phyloP scores from a whole-genome alignment of 2,329 filamentous ascomycete genomes.

The Spiromastix sp. region DNA sequence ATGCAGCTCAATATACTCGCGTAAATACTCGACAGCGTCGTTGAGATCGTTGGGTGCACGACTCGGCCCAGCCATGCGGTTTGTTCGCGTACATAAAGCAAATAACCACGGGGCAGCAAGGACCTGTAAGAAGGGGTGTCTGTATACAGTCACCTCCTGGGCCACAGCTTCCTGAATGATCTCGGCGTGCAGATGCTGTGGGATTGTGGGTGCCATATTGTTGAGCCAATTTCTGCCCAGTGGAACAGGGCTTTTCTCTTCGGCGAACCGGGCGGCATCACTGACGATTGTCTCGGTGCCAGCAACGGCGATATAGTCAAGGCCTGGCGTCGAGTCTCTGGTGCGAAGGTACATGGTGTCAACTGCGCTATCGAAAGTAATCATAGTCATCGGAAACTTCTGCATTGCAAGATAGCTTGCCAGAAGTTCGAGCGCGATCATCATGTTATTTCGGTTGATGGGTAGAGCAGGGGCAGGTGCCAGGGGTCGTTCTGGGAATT shows the following conservation, averaged over 20 bases:
- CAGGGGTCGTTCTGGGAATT: neutral
- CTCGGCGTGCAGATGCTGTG: neutral
- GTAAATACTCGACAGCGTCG: neutral
- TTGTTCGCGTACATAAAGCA: neutral
- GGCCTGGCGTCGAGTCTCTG: neutral
- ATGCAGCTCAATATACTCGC: neutral
- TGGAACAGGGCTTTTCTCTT: neutral
- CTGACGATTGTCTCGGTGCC: neutral
- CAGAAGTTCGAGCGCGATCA: neutral
- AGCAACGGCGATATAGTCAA: neutral
- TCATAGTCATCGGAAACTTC: neutral
- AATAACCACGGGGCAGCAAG: neutral
- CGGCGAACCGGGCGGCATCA: neutral
- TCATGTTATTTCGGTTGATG: neutral
- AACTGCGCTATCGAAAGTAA: neutral
- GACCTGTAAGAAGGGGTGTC: neutral
- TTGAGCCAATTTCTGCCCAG: neutral
- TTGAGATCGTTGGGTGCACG: neutral
- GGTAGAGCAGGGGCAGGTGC: neutral
- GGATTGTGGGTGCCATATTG: neutral
- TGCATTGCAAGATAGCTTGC: neutral
- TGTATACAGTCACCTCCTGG: neutral
- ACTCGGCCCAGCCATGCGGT: neutral
- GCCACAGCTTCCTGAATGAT: neutral
- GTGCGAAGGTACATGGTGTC: neutral